These are phyloP conservation scores for Xenoacremonium recifei DNA, from an alignment of 2,329 filamentous ascomycete genomes.

Conservation along the genomic window DNA sequence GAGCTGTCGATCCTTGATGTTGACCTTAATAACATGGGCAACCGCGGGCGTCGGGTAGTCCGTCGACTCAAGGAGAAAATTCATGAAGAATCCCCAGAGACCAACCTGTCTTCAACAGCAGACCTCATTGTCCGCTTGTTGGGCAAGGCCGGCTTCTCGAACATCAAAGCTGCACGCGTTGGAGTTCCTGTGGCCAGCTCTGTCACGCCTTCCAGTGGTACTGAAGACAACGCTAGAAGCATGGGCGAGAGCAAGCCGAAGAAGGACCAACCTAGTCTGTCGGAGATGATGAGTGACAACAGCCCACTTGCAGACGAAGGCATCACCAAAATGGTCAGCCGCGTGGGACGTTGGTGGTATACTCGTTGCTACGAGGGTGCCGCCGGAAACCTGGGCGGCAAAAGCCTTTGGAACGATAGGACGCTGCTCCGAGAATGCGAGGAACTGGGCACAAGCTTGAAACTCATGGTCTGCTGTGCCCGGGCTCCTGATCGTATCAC, in stretches of 20 bases:
- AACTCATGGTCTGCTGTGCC: slow-evolving; percentile 87
- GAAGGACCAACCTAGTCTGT: slow-evolving; percentile 55
- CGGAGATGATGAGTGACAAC: slow-evolving; percentile 71
- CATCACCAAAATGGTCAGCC: slow-evolving; percentile 89
- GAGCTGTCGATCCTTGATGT: slow-evolving; percentile 76
- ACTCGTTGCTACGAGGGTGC: slow-evolving; percentile 82
- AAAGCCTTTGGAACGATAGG: slow-evolving; percentile 76
- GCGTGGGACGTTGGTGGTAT: slow-evolving; percentile 96
- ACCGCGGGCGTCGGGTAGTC: slow-evolving; percentile 64
- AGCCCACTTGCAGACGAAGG: slow-evolving; percentile 73
- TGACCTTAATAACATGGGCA: slow-evolving; percentile 81
- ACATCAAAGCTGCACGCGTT: slow-evolving; percentile 73
- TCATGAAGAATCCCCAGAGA: slow-evolving; percentile 57
- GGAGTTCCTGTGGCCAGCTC: slow-evolving; percentile 69
- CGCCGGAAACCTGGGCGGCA: slow-evolving; percentile 43
- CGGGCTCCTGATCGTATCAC: slow-evolving; percentile 67
- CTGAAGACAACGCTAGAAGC: slow-evolving; percentile 11
- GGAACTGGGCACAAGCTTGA: slow-evolving; percentile 81
- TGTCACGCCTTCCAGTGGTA: slow-evolving; percentile 32
- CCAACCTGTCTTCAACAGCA: slow-evolving; percentile 58
- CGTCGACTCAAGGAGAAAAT: slow-evolving; percentile 71
- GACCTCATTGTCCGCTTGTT: slow-evolving; percentile 65
- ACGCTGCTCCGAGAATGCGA: slow-evolving; percentile 80
- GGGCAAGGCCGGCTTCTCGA: slow-evolving; percentile 66
- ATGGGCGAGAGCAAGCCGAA: slow-evolving; percentile 30